These are phyloP conservation scores for Didymella keratinophila DNA, from an alignment of 2,329 filamentous ascomycete genomes.

Conservation along the genomic window DNA sequence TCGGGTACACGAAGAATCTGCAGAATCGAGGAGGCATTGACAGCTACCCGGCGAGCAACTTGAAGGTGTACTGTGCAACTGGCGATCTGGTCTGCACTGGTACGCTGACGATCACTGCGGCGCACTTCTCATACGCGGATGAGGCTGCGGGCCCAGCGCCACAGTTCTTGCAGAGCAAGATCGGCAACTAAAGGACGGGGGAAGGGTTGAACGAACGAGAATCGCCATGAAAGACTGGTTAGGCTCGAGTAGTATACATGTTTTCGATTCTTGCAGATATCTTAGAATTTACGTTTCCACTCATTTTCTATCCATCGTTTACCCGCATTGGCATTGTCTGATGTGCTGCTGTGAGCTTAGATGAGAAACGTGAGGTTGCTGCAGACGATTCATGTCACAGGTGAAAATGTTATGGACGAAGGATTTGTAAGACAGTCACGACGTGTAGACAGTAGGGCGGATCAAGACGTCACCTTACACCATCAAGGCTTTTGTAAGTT, in stretches of 20 bases:
- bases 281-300: neutral
- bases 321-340: no score
- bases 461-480: no score
- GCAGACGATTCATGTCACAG: no score
- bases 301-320: no score
- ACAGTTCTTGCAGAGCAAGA: slow-evolving; percentile 36
- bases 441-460: no score
- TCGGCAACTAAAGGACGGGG: slow-evolving; percentile 19
- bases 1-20: slow-evolving; percentile 52
- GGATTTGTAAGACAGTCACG: no score
- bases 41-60: slow-evolving; percentile 42
- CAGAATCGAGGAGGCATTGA: slow-evolving; percentile 49
- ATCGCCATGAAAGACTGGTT: neutral
- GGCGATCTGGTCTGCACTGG: slow-evolving; percentile 49
- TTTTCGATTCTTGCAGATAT: neutral
- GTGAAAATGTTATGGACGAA: no score
- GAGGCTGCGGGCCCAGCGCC: slow-evolving; percentile 39
- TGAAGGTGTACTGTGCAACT: slow-evolving; percentile 48
- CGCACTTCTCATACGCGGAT: slow-evolving; percentile 45
- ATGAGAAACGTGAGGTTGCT: no score
- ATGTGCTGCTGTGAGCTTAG: no score
- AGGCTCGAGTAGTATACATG: neutral
- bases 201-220: no score
- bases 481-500: no score
- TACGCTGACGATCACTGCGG: slow-evolving; percentile 41